Base-by-base conservation (phyloP, 345 rosid genomes). In the Cardamine chenopodiifolia region DNA sequence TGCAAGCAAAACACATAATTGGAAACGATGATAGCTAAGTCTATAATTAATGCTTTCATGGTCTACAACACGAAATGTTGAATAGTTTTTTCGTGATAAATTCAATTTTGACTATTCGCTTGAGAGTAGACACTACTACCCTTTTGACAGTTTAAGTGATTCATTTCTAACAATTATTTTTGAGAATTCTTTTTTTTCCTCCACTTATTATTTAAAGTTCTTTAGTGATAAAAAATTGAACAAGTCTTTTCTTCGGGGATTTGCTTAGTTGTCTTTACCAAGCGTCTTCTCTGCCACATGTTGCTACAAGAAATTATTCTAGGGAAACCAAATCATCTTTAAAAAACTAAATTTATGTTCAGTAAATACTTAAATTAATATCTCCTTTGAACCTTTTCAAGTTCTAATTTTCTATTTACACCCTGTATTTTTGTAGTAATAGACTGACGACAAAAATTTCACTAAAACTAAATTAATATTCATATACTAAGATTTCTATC, bases 231-330 rank as follows among this genome's bases (percentile, higher is more conserved):
- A 63, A n/a, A 55, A 68, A 53, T 0, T 26, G 52, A 68, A 53
- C 62, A 55, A 37, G 35, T 53, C 71, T 52, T 66, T 50, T 32
- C 7, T 34, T 15, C 45, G 19, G 31, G 13, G 53, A 22, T 49
- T 49, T 14, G 66, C 34, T 23, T 56, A 23, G 32, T 28, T 56
- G 63, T 44, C 65, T 57, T 55, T 56, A 15, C 25, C 19, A 44
- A 7, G 17, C 20, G 2, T 28, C 26, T 26, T 40, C 54, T 56
- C 28, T 69, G 62, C 73, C 73, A 69, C 73, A 69, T 37, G 71
- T 35, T 52, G 47, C 49, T 52, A 15, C 34, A 4, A 18, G 32
- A 45, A 19, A 44, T 39, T 56, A 56, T 56, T 42, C 64, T 37
- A 10, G 9, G n/a, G 17, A 22, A 14, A 39, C 57, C 14, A 70